phyloP scores from a whole-genome alignment of 2,329 filamentous ascomycete species.

The Botrytis aclada region DNA sequence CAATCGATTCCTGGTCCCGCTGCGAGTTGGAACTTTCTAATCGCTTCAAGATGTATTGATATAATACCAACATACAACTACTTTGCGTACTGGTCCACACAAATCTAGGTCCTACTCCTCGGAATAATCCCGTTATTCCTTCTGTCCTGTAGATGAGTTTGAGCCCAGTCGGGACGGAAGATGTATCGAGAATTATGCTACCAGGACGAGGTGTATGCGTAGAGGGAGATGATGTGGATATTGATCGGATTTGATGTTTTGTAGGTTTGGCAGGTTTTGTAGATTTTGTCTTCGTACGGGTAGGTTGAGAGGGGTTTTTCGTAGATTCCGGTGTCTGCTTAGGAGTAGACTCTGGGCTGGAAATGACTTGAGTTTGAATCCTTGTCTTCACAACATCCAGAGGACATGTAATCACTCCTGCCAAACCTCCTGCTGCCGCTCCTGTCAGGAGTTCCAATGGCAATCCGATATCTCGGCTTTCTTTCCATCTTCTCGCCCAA shows the following conservation, averaged over 20 bases:
- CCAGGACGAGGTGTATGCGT: slow-evolving; percentile 78
- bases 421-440: slow-evolving; percentile 84
- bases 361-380: slow-evolving; percentile 84
- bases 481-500: slow-evolving; percentile 74
- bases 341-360: slow-evolving; percentile 34
- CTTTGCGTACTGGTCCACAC: slow-evolving; percentile 99
- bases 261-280: slow-evolving; percentile 26
- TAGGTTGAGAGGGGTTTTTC: slow-evolving; percentile 21
- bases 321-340: slow-evolving; percentile 29
- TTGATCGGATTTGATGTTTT: slow-evolving; percentile 60
- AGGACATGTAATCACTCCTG: slow-evolving; percentile 90
- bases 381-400: slow-evolving; percentile 97
- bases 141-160: slow-evolving; percentile 87
- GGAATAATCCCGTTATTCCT: slow-evolving; percentile 85
- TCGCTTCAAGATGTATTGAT: slow-evolving; percentile 79
- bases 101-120: slow-evolving; percentile 85
- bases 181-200: slow-evolving; percentile 78
- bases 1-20: slow-evolving; percentile 26
- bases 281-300: slow-evolving; percentile 25
- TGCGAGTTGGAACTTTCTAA: slow-evolving; percentile 53
- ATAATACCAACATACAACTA: slow-evolving; percentile 93
- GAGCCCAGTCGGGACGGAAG: slow-evolving; percentile 80
- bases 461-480: slow-evolving; percentile 79
- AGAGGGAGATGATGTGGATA: slow-evolving; percentile 86
- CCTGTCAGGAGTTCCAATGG: slow-evolving; percentile 85